Conservation (phyloP, 345 rosid genomes). For the Adansonia digitata region DNA sequence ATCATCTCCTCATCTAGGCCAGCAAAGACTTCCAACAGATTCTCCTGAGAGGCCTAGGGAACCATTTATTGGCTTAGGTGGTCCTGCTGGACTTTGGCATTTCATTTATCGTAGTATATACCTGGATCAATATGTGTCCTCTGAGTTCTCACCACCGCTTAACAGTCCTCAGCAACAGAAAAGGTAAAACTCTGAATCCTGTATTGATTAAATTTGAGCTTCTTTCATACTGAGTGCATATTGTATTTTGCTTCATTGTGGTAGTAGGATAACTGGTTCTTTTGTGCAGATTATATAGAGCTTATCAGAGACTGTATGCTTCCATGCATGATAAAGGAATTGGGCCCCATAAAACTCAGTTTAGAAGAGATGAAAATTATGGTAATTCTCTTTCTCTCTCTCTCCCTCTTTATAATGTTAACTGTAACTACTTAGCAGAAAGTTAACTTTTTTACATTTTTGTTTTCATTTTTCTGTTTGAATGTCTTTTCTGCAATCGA, state of each 20-base stretch:
- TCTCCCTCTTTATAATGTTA: neutral
- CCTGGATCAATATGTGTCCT: conserved; percentile 90
- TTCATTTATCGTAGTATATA: conserved; percentile 93
- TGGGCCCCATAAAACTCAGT: conserved; percentile 94
- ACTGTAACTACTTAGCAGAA: neutral
- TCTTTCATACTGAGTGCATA: neutral
- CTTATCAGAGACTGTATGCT: conserved; percentile 81
- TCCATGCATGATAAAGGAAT: conserved; percentile 85
- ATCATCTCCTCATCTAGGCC: conserved; percentile 43
- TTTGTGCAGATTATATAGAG: conserved; percentile 77
- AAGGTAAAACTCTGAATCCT: conserved; percentile 40
- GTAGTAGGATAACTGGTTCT: conserved; percentile 13
- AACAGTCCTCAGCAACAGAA: conserved; percentile 70
- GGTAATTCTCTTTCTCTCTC: conserved; percentile 34
- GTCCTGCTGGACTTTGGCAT: conserved; percentile 97
- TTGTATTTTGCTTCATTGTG: conserved; percentile 5
- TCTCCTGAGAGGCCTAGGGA: conserved; percentile 50
- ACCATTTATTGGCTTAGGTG: conserved; percentile 66
- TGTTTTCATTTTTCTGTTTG: conserved; percentile 4
- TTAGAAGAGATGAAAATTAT: conserved; percentile 85
- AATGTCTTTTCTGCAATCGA: neutral
- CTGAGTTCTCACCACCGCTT: conserved; percentile 86
- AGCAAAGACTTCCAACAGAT: conserved; percentile 34
- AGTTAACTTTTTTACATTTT: neutral
- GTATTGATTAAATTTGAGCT: neutral